These are phyloP conservation scores for Lasiosphaeria hispida DNA, from an alignment of 495 filamentous ascomycete species.

Conservation along the genomic window DNA sequence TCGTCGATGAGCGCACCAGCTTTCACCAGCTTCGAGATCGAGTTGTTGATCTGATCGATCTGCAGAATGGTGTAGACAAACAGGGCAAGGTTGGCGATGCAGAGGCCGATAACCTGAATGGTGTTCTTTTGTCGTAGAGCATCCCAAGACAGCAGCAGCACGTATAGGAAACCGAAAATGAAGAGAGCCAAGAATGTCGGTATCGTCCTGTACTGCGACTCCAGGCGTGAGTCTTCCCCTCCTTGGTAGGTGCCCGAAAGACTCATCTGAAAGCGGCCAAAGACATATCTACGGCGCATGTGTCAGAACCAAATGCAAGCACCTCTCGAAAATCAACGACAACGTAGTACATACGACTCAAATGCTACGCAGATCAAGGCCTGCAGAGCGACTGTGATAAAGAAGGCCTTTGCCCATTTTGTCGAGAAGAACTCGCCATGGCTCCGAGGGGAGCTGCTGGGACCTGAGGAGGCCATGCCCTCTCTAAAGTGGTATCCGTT, in stretches of 20 bases:
- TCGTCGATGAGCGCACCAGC: constrained; percentile 36
- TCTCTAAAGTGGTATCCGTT: constrained; percentile 28
- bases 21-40: constrained; percentile 51
- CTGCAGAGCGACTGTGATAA: constrained; percentile 70
- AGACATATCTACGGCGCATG: constrained; percentile 61
- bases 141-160: constrained; percentile 85
- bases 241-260: constrained; percentile 27
- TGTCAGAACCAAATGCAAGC: constrained; percentile 8
- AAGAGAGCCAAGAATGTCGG: constrained; percentile 93
- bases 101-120: constrained; percentile 96
- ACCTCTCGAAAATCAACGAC: background rate
- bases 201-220: constrained; percentile 62
- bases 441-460: constrained; percentile 28
- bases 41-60: constrained; percentile 78
- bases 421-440: constrained; percentile 71
- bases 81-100: constrained; percentile 84
- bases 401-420: constrained; percentile 85
- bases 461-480: constrained; percentile 23
- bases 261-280: constrained; percentile 61
- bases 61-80: constrained; percentile 91
- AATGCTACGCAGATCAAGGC: constrained; percentile 74
- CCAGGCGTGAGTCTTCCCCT: constrained; percentile 26
- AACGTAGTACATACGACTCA: constrained; percentile 66
- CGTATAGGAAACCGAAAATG: constrained; percentile 94
- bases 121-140: constrained; percentile 94